These are phyloP conservation scores for Annulohypoxylon bovei DNA, from an alignment of 495 filamentous ascomycete genomes.

Conservation along the genomic window DNA sequence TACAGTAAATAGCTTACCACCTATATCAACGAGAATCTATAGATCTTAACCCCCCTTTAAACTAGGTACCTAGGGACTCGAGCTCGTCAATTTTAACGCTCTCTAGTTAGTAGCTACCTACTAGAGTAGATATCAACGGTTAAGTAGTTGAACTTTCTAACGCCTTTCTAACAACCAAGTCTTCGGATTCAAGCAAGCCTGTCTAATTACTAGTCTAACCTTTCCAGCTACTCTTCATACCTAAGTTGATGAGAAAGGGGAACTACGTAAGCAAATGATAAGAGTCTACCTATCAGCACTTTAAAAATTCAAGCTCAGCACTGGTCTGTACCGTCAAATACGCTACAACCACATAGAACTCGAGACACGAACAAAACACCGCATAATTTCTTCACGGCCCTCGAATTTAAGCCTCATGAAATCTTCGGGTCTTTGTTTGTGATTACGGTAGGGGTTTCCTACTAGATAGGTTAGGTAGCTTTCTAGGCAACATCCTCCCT, in stretches of 20 bases:
- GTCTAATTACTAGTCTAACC: neutral
- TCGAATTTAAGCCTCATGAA: neutral
- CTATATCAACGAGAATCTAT: neutral
- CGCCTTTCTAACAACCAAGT: neutral
- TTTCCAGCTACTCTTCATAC: neutral
- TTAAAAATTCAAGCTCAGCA: neutral
- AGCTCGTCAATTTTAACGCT: neutral
- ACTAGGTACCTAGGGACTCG: neutral
- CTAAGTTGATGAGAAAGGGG: neutral
- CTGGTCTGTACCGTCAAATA: neutral
- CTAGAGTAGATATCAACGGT: neutral
- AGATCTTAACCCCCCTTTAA: neutral
- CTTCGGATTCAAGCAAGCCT: neutral
- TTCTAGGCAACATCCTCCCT: conserved; percentile 31
- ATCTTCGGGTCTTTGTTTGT: conserved; percentile 34
- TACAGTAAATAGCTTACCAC: neutral
- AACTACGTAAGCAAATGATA: neutral
- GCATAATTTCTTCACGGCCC: neutral
- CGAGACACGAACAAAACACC: neutral
- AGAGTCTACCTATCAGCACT: neutral
- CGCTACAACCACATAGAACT: neutral
- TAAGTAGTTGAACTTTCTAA: neutral
- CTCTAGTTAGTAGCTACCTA: neutral
- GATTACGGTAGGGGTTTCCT: conserved; percentile 42
- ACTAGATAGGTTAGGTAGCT: conserved; percentile 31